Evolutionary conservation across 2,329 filamentous ascomycete species (phyloP), one percentile per base, ranked within the genome.

Genomic region (Cladophialophora psammophila): DNA sequence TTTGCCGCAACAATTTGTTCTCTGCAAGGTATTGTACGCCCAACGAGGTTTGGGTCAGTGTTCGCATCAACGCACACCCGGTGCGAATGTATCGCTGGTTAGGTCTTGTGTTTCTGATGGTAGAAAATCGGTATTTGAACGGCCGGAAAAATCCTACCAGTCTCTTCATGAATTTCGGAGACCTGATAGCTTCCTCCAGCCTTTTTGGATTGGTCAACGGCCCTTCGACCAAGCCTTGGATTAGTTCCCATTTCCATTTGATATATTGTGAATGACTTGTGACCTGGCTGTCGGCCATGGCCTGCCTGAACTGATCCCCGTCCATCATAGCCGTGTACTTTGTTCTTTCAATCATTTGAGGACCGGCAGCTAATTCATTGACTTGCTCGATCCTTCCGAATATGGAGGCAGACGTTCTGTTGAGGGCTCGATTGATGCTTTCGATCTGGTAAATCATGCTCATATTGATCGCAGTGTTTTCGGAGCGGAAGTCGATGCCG

Each of bases 211-310:
- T 96, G 31, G 93, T 90, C 26, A 99, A 80, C 0, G 96, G 95
- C 0, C 95, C 96, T 76, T 98, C 94, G 40, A 99, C 94, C 60
- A 98, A 89, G 73, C 90, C 91, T 66, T 94, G 86, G 50, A 99
- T 93, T 42, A 96, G 83, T 69, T 96, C 93, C 95, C 96, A 99
- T 76, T 96, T 94, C 95, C 95, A 99, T 77, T 99, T 99, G 45
- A 88, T 84, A 75, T 91, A 97, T 73, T 96, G 97, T 69, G 93
- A 93, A 67, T 92, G 95, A 69, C 90, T 92, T 54, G 98, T 82
- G 1, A 99, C 93, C 63, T 93, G 89, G 3, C 92, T 95, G 68
- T 98, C 83, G 45, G 85, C 77, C 75, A 91, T 85, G 34, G 87
- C 80, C 63, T 83, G 84, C 50, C 88, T 83, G 72, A 91, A 90